Conservation (phyloP, 352 stramenopile genomes). For the Phytophthora uliginosa region DNA sequence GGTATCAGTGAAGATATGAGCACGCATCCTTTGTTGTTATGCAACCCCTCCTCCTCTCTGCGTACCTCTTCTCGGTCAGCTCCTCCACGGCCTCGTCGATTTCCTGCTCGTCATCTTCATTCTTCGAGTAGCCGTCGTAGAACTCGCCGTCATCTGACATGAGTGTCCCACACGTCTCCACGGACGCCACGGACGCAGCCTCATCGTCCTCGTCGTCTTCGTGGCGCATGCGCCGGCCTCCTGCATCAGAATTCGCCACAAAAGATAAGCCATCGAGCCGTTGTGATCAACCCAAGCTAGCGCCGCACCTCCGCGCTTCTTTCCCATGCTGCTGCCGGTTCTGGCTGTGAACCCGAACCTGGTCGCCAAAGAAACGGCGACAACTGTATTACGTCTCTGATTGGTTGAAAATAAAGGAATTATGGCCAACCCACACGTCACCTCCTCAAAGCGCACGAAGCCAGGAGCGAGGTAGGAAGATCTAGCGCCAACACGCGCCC, state of each 20-base stretch:
- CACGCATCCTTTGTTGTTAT: neutral
- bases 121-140: constrained; percentile 74
- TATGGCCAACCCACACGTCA: neutral
- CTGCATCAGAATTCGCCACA: constrained; percentile 18
- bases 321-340: constrained; percentile 54
- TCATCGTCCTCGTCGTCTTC: constrained; percentile 83
- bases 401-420: neutral
- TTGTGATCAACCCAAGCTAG: neutral
- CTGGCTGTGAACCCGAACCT: neutral
- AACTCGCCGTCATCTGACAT: constrained; percentile 74
- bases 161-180: constrained; percentile 74
- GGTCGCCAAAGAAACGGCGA: too few species aligned
- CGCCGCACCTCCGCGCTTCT: constrained; percentile 68
- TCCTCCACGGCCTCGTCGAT: constrained; percentile 84
- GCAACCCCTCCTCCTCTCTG: neutral
- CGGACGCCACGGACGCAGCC: constrained; percentile 67
- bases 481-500: neutral
- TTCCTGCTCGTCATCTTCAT: constrained; percentile 67
- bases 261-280: constrained; percentile 14
- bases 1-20: constrained; percentile 6
- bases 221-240: constrained; percentile 68
- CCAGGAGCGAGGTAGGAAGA: constrained; percentile 26
- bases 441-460: neutral
- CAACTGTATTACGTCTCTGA: neutral
- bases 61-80: constrained; percentile 81